These are phyloP conservation scores for Penicillium sp. DNA, from an alignment of 2,329 filamentous ascomycete species.

Conservation along the genomic window DNA sequence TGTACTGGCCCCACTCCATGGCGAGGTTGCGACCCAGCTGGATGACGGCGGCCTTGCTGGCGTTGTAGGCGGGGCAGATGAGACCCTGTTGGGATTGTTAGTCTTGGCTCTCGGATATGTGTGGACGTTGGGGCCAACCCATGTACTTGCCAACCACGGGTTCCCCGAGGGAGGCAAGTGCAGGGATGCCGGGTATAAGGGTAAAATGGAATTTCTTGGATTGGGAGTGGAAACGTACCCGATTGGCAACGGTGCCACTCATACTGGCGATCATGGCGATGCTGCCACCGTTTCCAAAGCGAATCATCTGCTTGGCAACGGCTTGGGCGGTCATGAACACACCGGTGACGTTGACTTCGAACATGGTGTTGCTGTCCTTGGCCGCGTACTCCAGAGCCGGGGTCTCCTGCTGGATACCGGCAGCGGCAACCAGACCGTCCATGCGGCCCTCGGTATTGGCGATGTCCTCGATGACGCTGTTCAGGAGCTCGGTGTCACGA, in stretches of 20 bases:
- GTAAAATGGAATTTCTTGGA: not conserved
- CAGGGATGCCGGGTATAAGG: not conserved
- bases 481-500: conserved; percentile 65
- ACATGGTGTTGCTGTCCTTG: conserved; percentile 62
- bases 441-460: conserved; percentile 68
- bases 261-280: conserved; percentile 64
- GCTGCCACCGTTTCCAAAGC: conserved; percentile 58
- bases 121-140: not conserved
- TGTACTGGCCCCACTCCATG: conserved; percentile 49
- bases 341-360: conserved; percentile 61
- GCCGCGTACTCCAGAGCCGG: conserved; percentile 73
- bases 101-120: not conserved
- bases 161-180: not conserved
- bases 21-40: conserved; percentile 49
- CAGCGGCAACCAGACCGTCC: conserved; percentile 74
- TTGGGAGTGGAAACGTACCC: conserved; percentile 29
- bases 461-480: conserved; percentile 66
- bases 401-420: conserved; percentile 75
- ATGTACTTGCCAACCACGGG: not conserved
- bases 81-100: conserved; percentile 36
- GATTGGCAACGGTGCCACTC: conserved; percentile 61
- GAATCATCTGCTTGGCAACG: conserved; percentile 64
- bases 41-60: conserved; percentile 49
- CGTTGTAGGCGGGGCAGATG: conserved; percentile 51
- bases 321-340: conserved; percentile 64